These are phyloP conservation scores for Phytophthora podocarpi DNA, from an alignment of 352 stramenopile genomes.

Conservation along the genomic window DNA sequence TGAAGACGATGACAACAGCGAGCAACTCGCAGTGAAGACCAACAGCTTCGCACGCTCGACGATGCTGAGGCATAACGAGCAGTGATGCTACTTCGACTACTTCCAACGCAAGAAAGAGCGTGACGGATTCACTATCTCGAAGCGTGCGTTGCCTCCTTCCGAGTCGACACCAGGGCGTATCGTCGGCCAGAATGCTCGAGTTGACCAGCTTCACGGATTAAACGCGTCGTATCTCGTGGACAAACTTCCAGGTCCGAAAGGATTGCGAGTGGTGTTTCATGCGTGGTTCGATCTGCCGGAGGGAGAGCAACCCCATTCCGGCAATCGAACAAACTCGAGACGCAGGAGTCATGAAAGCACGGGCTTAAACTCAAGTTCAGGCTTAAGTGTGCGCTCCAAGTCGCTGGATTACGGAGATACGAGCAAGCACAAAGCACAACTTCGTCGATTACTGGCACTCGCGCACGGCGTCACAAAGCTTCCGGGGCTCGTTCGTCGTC, in stretches of 20 bases:
- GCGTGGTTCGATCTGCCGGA: conserved; percentile 27
- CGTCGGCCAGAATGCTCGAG: conserved; percentile 22
- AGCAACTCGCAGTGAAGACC: conserved; percentile 44
- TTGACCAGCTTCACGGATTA: conserved; percentile 46
- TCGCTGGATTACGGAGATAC: neutral
- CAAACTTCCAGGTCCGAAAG: conserved; percentile 34
- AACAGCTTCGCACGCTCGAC: conserved; percentile 40
- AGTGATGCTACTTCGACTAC: conserved; percentile 43
- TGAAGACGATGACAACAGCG: neutral
- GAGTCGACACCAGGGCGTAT: conserved; percentile 27
- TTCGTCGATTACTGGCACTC: conserved; percentile 23
- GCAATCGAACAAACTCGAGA: neutral
- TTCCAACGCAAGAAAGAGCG: conserved; percentile 33
- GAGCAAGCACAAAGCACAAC: conserved; percentile 24
- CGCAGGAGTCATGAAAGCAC: conserved; percentile 7
- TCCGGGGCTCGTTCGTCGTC: conserved; percentile 22
- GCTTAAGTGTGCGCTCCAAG: neutral
- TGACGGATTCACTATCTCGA: conserved; percentile 42
- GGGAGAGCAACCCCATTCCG: neutral
- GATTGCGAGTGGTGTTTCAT: conserved; percentile 48
- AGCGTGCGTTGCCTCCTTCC: conserved; percentile 24
- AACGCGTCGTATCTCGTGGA: conserved; percentile 42
- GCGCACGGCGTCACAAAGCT: conserved; percentile 29
- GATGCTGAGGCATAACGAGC: conserved; percentile 33
- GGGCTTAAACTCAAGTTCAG: conserved; percentile 4